Evolutionary conservation across 2,329 filamentous ascomycete species (phyloP).

Genomic region (Tolypocladium pustulatum): DNA sequence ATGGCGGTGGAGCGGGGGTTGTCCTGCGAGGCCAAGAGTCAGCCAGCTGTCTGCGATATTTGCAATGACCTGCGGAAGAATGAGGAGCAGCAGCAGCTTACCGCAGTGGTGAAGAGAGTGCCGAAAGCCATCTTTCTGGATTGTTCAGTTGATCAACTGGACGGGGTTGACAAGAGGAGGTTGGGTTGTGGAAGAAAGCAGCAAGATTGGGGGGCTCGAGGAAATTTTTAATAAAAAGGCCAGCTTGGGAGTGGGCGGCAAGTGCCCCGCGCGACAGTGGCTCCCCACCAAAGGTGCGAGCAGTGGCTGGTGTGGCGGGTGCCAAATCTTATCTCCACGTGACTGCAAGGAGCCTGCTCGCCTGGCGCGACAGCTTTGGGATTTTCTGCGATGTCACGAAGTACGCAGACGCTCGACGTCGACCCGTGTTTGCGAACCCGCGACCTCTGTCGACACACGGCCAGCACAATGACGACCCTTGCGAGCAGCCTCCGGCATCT

Average conservation of each 20-base stretch:
- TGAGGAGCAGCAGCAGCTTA: slow-evolving; percentile 30
- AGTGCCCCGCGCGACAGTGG: slow-evolving; percentile 23
- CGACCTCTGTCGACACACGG: slow-evolving; percentile 11
- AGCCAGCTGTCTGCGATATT: slow-evolving; percentile 12
- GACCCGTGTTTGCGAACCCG: slow-evolving; percentile 10
- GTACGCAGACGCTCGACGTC: slow-evolving; percentile 1
- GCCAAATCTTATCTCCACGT: slow-evolving; percentile 12
- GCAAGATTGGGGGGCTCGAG: slow-evolving; percentile 9
- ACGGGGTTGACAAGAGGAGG: slow-evolving; percentile 5
- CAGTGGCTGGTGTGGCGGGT: slow-evolving; percentile 10
- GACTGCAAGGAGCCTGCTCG: not conserved
- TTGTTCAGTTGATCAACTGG: slow-evolving; percentile 5
- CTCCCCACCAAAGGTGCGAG: slow-evolving; percentile 7
- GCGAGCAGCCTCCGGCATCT: slow-evolving; percentile 24
- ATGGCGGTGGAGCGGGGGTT: slow-evolving; percentile 86
- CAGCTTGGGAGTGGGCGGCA: slow-evolving; percentile 14
- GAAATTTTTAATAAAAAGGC: slow-evolving; percentile 21
- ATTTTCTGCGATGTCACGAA: not conserved
- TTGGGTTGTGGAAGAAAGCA: slow-evolving; percentile 9
- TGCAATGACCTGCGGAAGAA: slow-evolving; percentile 4
- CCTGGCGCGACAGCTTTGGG: not conserved
- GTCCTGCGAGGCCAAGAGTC: slow-evolving; percentile 40
- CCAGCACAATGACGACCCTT: slow-evolving; percentile 23
- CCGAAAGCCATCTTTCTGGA: slow-evolving; percentile 80
- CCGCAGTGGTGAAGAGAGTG: slow-evolving; percentile 85